Base-by-base conservation (phyloP, 2,329 filamentous ascomycete genomes). In the Aureobasidium pullulans region DNA sequence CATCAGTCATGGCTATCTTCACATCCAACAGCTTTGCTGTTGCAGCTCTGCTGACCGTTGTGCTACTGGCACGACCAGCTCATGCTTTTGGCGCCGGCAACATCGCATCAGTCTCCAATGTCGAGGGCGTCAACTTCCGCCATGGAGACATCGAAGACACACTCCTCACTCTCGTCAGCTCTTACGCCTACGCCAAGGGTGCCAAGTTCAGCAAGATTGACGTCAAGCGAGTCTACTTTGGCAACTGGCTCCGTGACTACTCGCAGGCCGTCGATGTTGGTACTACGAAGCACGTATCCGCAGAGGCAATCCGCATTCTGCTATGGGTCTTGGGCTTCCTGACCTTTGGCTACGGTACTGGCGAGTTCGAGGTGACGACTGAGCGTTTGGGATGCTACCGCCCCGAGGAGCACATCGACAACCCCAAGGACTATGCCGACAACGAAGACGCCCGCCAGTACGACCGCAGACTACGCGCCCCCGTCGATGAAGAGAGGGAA, bases 371-470 rank as follows among this genome's bases (percentile, higher is more conserved):
- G 64, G 80, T 83, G 44, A 82, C 80, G 0, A 68, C 74, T 4
- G 79, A 82, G 40, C 70, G 80, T 39, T 72, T 83, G 7, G 80
- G 80, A 34, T 71, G 69, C 59, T 77, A 77, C 62, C 67, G 78
- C 34, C 79, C 79, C 15, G 78, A 81, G 60, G 80, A 83, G 65
- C 80, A 83, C 63, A 81, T 81, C 52, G 78, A 79, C 66, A 79
- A 78, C 59, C 76, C 76, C 2, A 75, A 71, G 49, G 69, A 77
- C 60, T 96, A 96, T 70, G 90, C 89, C 49, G 91, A 97, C 66
- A 89, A 90, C 65, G 68, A 83, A 64, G 94, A 99, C 75, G 94
- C 94, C 5, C 84, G 90, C 62, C 83, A 88, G 67, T 91, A 84
- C 68, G 94, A 97, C 70, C 76, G 81, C 39, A 86, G 94, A 29